Conservation (phyloP, 2,329 filamentous ascomycete species). For the Xylariales sp. region DNA sequence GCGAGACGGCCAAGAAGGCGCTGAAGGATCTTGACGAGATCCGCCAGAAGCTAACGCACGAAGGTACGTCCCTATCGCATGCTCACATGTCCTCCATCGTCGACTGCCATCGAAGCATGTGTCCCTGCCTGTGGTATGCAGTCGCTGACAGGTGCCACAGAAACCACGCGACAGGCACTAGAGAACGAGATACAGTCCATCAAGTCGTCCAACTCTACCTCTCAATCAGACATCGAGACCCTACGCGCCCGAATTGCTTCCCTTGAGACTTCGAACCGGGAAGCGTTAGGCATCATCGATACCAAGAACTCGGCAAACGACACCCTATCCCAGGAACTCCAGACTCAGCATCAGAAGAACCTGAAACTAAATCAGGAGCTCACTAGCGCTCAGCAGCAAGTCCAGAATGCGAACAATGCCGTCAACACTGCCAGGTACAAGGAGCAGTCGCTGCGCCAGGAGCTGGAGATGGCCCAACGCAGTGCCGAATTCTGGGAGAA, state of each 20-base stretch:
- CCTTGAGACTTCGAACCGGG: constrained; percentile 87
- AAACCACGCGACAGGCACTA: constrained; percentile 68
- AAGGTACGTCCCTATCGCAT: constrained; percentile 64
- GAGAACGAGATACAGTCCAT: constrained; percentile 78
- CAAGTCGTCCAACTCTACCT: constrained; percentile 69
- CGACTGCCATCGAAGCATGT: no score
- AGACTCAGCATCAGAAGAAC: constrained; percentile 83
- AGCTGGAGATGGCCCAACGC: constrained; percentile 80
- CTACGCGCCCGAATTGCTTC: constrained; percentile 79
- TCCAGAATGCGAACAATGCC: constrained; percentile 76
- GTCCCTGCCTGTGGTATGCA: neutral
- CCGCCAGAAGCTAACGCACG: constrained; percentile 72
- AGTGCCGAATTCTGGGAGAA: constrained; percentile 92
- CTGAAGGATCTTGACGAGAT: constrained; percentile 79
- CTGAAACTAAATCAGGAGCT: constrained; percentile 80
- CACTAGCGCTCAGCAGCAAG: constrained; percentile 72
- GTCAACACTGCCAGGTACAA: constrained; percentile 81
- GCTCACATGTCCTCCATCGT: no score
- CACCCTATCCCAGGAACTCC: constrained; percentile 77
- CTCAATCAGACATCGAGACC: constrained; percentile 68
- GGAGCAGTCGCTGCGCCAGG: constrained; percentile 84
- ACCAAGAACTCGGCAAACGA: constrained; percentile 85
- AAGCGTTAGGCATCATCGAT: constrained; percentile 83
- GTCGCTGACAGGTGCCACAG: constrained; percentile 37
- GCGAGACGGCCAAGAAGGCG: constrained; percentile 75